Evolutionary conservation across 2,329 filamentous ascomycete species (phyloP).

Genomic region (Colletotrichum coccodes): DNA sequence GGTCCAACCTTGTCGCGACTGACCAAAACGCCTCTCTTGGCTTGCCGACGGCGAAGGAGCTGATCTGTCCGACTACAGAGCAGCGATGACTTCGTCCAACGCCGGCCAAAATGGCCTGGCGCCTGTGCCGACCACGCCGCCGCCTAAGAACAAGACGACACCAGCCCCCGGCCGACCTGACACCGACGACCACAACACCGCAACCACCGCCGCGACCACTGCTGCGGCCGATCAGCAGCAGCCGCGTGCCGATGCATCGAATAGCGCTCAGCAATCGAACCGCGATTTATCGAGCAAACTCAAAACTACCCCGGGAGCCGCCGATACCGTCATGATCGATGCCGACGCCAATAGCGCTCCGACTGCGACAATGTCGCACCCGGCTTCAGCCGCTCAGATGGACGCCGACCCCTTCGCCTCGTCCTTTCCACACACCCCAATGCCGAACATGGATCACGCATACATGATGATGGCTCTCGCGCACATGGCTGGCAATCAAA

Average conservation of each 20-base stretch:
- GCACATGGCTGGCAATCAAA: conserved; percentile 47
- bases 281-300: conserved; percentile 3
- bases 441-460: conserved; percentile 47
- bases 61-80: conserved; percentile 52
- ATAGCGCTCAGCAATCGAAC: conserved; percentile 4
- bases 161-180: conserved; percentile 7
- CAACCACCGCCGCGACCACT: conserved; percentile 10
- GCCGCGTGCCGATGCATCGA: conserved; percentile 27
- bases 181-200: conserved; percentile 29
- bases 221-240: conserved; percentile 34
- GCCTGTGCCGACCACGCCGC: conserved; percentile 36
- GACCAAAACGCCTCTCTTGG: conserved; percentile 32
- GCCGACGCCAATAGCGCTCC: conserved; percentile 36
- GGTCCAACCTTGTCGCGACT: conserved; percentile 30
- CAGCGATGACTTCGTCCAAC: conserved; percentile 71
- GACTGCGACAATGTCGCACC: conserved; percentile 32
- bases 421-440: conserved; percentile 44
- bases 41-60: conserved; percentile 62
- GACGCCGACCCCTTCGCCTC: conserved; percentile 43
- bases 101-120: conserved; percentile 48
- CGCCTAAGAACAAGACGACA: conserved; percentile 26
- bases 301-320: conserved; percentile 1
- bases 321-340: conserved; percentile 27
- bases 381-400: conserved; percentile 23
- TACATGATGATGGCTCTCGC: conserved; percentile 59